Conservation (phyloP, 805 yeast species). For the Isabelozyma pseudorhagii region DNA sequence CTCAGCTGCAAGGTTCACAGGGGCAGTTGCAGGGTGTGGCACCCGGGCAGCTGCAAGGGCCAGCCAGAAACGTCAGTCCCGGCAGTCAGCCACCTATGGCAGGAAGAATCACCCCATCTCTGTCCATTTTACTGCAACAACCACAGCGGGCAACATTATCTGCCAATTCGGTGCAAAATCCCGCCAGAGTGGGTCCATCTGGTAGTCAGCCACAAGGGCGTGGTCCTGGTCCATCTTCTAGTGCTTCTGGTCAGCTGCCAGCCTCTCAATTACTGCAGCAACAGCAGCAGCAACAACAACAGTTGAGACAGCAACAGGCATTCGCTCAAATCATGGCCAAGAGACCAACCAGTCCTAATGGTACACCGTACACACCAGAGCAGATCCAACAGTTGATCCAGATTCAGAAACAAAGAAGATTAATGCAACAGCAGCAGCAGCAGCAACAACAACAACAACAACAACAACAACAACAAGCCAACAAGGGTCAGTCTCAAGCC, state of each 20-base stretch:
- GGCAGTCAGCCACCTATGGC: neutral
- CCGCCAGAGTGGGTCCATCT: neutral
- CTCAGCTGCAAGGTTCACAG: neutral
- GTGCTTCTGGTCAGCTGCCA: neutral
- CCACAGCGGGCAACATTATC: neutral
- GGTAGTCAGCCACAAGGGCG: neutral
- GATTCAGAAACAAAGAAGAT: conserved; percentile 47
- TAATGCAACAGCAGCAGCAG: conserved; percentile 41
- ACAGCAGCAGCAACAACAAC: conserved; percentile 8
- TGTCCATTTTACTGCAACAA: neutral
- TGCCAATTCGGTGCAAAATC: neutral
- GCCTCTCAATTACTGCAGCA: conserved; percentile 2
- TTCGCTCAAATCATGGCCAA: conserved; percentile 12
- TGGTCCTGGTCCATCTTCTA: neutral
- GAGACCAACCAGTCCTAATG: conserved; percentile 49
- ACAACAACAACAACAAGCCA: conserved; percentile 6
- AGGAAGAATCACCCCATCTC: neutral
- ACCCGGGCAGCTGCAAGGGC: conserved; percentile 6
- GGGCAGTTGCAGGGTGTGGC: neutral
- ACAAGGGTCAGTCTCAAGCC: neutral
- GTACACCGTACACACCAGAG: conserved; percentile 57
- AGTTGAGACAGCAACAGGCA: conserved; percentile 6
- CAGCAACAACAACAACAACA: conserved; percentile 9
- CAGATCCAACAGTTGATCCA: conserved; percentile 59
- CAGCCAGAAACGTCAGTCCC: conserved; percentile 17